Evolutionary conservation across 2,329 filamentous ascomycete genomes (phyloP).

Genomic region (Ascochyta viciae-villosae): DNA sequence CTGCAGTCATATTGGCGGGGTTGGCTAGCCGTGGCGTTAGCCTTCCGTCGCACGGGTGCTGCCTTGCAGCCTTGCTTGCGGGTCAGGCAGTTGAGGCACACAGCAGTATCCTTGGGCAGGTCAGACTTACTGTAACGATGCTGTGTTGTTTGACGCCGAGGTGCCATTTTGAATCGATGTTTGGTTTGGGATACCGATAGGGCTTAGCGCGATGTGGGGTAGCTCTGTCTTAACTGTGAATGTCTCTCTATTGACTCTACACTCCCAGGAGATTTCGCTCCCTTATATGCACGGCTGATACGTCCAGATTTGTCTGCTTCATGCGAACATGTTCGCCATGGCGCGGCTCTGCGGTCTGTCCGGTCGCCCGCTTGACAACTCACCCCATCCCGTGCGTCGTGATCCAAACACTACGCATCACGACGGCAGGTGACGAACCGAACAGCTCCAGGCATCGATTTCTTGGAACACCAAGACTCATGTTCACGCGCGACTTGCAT

Average conservation of each 20-base stretch:
- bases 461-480: neutral
- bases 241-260: neutral
- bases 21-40: conserved; percentile 10
- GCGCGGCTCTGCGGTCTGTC: conserved; percentile 12
- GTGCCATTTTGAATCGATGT: neutral
- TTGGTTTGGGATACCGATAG: neutral
- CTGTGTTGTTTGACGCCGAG: neutral
- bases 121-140: conserved; percentile 2
- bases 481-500: neutral
- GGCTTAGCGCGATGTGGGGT: conserved; percentile 15
- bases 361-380: neutral
- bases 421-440: neutral
- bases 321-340: conserved; percentile 1
- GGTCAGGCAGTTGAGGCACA: neutral
- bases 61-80: conserved; percentile 4
- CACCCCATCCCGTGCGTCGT: conserved; percentile 1
- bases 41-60: conserved; percentile 4
- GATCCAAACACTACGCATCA: neutral
- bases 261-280: neutral
- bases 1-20: conserved; percentile 1
- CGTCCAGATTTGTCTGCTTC: neutral
- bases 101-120: neutral
- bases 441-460: neutral
- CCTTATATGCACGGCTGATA: neutral
- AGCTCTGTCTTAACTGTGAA: neutral